These are phyloP conservation scores for Claviceps fusiformis DNA, from an alignment of 2,329 filamentous ascomycete species.

Conservation along the genomic window DNA sequence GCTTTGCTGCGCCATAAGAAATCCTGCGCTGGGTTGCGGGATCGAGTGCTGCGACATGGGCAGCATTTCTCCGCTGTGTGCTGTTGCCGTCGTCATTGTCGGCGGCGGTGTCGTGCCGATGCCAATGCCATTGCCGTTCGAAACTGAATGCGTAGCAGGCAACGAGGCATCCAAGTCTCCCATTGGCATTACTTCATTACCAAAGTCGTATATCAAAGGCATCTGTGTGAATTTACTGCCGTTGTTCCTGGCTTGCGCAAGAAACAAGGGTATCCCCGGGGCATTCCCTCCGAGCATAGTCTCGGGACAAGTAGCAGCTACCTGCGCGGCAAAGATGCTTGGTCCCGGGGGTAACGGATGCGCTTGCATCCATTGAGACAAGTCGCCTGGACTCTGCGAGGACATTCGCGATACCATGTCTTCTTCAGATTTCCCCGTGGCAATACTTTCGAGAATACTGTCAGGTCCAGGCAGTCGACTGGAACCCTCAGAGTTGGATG, in stretches of 20 bases:
- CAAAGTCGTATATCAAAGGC: conserved; percentile 11
- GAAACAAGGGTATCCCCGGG: conserved; percentile 15
- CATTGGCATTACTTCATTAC: conserved; percentile 10
- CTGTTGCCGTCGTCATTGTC: not conserved
- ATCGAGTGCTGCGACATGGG: conserved; percentile 12
- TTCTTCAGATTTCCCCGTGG: conserved; percentile 11
- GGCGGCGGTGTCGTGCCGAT: no score
- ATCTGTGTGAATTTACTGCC: conserved; percentile 8
- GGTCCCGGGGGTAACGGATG: not conserved
- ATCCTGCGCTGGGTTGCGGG: conserved; percentile 7
- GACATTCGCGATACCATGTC: conserved; percentile 6
- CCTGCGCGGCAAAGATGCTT: conserved; percentile 1
- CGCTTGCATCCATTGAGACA: not conserved
- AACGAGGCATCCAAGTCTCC: conserved; percentile 10
- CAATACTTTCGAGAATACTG: conserved; percentile 14
- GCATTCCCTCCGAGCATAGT: conserved; percentile 9
- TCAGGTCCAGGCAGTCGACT: conserved; percentile 13
- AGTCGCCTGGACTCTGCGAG: not conserved
- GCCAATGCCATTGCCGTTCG: conserved; percentile 3
- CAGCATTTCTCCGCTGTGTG: not conserved
- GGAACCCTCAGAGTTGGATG: conserved; percentile 5
- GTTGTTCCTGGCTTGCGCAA: conserved; percentile 14
- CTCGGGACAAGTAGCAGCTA: not conserved
- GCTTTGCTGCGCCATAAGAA: conserved; percentile 11
- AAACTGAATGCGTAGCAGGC: conserved; percentile 5